phyloP scores from a whole-genome alignment of 2,329 filamentous ascomycete species.

The Penicillium palitans region DNA sequence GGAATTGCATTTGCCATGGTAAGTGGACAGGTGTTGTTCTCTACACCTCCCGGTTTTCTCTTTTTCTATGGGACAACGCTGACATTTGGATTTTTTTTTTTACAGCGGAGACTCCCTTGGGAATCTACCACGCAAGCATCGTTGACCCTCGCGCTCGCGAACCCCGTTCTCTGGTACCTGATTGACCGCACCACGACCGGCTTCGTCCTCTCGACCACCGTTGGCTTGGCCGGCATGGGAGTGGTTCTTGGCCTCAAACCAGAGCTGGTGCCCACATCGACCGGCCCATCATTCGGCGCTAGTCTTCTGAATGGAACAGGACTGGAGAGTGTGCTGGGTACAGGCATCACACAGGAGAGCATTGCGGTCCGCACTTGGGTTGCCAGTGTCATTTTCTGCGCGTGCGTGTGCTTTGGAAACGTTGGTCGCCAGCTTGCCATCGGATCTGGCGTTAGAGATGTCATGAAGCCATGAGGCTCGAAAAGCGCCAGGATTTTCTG shows the following conservation, averaged over 20 bases:
- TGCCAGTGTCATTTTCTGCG: constrained; percentile 90
- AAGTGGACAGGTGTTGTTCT: constrained; percentile 42
- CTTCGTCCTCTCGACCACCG: constrained; percentile 72
- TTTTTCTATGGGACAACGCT: constrained; percentile 6
- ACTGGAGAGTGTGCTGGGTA: constrained; percentile 33
- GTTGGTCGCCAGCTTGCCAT: constrained; percentile 79
- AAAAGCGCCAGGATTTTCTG: not conserved
- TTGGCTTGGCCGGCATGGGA: constrained; percentile 72
- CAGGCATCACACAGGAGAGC: constrained; percentile 52
- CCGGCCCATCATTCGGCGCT: constrained; percentile 42
- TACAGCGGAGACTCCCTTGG: constrained; percentile 84
- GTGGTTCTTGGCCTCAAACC: constrained; percentile 74
- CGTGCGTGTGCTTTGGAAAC: constrained; percentile 93
- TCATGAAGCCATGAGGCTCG: constrained; percentile 21
- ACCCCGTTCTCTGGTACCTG: constrained; percentile 93
- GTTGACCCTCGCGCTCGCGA: constrained; percentile 81
- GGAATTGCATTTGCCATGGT: constrained; percentile 81
- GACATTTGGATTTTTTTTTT: constrained; percentile 16
- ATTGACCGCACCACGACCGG: constrained; percentile 87
- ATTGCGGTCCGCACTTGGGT: constrained; percentile 77
- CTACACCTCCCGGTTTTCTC: not conserved
- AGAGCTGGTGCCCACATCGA: constrained; percentile 71
- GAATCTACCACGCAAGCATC: constrained; percentile 92
- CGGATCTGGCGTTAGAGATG: constrained; percentile 32
- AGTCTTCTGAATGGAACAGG: constrained; percentile 32